These are phyloP conservation scores for Cutaneotrichosporon cutaneum DNA, from an alignment of 1,284 basidiomycete genomes.

Conservation along the genomic window DNA sequence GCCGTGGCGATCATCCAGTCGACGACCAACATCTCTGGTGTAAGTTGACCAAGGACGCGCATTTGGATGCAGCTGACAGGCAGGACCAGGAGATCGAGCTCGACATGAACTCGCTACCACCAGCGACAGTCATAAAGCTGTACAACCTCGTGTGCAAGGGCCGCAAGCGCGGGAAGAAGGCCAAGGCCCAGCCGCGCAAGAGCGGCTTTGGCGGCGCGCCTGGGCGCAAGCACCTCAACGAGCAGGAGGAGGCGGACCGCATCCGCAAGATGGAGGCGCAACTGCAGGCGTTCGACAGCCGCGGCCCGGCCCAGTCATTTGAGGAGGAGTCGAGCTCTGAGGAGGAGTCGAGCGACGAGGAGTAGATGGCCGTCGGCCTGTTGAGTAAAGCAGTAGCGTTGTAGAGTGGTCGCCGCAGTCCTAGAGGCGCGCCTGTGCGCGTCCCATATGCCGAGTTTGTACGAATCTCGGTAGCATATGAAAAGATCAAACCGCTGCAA, in stretches of 20 bases:
- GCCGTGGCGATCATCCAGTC: conserved; percentile 91
- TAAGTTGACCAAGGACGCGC: conserved; percentile 56
- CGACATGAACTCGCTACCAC: conserved; percentile 85
- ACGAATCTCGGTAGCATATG: conserved; percentile 1
- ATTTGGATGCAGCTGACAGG: conserved; percentile 23
- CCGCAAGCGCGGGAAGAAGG: conserved; percentile 35
- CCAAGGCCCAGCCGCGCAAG: conserved; percentile 28
- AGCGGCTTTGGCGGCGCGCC: conserved; percentile 74
- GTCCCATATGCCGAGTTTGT: conserved; percentile 2
- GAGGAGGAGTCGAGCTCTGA: conserved; percentile 42
- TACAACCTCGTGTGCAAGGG: conserved; percentile 86
- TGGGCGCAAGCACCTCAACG: conserved; percentile 69
- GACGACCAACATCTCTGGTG: conserved; percentile 80
- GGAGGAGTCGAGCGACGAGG: conserved; percentile 50
- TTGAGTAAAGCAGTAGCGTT: neutral
- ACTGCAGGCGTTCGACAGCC: conserved; percentile 42
- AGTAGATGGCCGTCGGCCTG: conserved; percentile 23
- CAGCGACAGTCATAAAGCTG: conserved; percentile 77
- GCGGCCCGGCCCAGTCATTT: conserved; percentile 19
- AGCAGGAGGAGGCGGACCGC: conserved; percentile 61
- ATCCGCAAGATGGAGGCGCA: conserved; percentile 77
- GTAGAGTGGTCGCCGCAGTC: neutral
- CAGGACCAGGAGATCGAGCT: conserved; percentile 95
- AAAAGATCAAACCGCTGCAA: neutral
- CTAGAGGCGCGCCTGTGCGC: conserved; percentile 3